These are phyloP conservation scores for Aspergillus nidulans DNA, from an alignment of 495 filamentous ascomycete genomes.

Conservation along the genomic window DNA sequence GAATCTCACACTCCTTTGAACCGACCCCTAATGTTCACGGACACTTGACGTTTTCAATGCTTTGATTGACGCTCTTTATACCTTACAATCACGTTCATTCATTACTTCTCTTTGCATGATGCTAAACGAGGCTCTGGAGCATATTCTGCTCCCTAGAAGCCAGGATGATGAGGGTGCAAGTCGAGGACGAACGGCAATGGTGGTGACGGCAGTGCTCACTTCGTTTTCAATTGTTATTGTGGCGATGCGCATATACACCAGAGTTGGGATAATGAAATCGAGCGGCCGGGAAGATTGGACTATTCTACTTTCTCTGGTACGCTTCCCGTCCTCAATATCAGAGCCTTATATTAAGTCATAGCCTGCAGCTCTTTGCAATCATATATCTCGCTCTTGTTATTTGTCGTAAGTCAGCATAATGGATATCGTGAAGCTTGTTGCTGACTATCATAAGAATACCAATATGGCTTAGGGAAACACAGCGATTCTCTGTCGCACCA, in stretches of 20 bases:
- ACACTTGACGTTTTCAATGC: not conserved
- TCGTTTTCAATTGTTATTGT: conserved; percentile 25
- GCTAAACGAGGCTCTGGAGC: conserved; percentile 18
- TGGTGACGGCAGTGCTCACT: conserved; percentile 35
- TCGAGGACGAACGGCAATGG: conserved; percentile 31
- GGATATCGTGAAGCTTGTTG: not conserved
- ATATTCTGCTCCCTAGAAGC: conserved; percentile 19
- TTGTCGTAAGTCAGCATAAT: conserved; percentile 23
- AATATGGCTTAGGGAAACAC: conserved; percentile 31
- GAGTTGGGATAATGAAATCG: conserved; percentile 31
- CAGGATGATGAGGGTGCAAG: conserved; percentile 15
- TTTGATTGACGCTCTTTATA: not conserved
- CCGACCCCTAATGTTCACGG: not conserved
- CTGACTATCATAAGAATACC: conserved; percentile 22
- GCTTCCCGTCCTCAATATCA: not conserved
- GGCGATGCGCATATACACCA: conserved; percentile 32
- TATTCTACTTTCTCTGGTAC: conserved; percentile 29
- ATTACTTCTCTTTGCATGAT: conserved; percentile 14
- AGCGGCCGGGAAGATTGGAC: conserved; percentile 37
- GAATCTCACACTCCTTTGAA: not conserved
- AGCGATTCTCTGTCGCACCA: conserved; percentile 15
- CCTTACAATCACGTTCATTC: not conserved
- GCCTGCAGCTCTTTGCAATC: conserved; percentile 22
- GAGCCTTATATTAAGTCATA: not conserved
- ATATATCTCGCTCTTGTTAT: conserved; percentile 31